Evolutionary conservation across 2,329 filamentous ascomycete species (phyloP), one percentile per base, ranked within the genome.

Genomic region (Ploettnerulaceae sp.): DNA sequence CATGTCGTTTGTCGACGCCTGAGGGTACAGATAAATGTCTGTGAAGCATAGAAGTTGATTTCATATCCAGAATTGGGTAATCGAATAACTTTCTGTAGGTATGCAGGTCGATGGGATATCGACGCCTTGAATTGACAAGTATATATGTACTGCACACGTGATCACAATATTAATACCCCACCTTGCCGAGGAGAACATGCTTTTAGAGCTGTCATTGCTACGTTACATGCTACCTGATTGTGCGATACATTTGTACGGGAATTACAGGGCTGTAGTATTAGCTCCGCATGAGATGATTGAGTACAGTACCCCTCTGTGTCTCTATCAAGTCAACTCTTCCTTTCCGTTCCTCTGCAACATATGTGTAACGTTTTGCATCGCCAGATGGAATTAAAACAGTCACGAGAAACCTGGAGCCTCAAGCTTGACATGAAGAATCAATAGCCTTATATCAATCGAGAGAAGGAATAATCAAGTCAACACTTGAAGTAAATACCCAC

Each of bases 221-320:
- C 47, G 51, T 53, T 53, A 48, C 51, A 53, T 50, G 24, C 17
- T 28, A 15, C 38, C 4, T 3, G 14, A 11, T 34, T 26, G 12
- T 22, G 21, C 17, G 28, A 20, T 9, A 7, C 3, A 20, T 35
- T 4, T 20, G 14, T 29, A 2, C n/a, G 2, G 21, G 7, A 28
- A 42, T 3, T 7, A 17, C 8, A 1, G 6, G 14, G 11, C 26
- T 12, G 29, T 33, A 25, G 32, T 21, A 25, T n/a, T 7, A 18
- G 21, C n/a, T 42, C 21, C 18, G 34, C 28, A n/a, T 42, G 28
- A 24, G 39, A 25, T 25, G 14, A 3, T 7, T 9, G n/a, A 12
- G 7, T 2, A 17, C 37, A 4, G 4, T 3, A 29, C n/a, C n/a
- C n/a, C n/a, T n/a, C n/a, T n/a, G n/a, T n/a, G n/a, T n/a, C n/a